Percentiles rank a stretch among this genome's conserved stretches.
phyloP scores from a whole-genome alignment of 441 rosid genomes.

The Adansonia madagascariensis region DNA sequence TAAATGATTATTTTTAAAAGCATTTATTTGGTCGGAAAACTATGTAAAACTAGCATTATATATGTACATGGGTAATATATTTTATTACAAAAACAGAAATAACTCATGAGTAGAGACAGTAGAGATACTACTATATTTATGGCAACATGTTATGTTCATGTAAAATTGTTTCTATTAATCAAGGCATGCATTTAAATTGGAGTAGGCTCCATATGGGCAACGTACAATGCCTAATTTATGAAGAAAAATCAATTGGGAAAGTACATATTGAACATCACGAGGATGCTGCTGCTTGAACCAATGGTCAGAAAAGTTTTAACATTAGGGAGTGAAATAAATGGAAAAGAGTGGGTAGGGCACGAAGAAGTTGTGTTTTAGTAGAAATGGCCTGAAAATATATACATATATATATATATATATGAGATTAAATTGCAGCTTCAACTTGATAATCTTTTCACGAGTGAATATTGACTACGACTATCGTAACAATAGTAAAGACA shows the following conservation, averaged over 20 bases:
- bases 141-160: neutral
- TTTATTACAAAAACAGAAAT: neutral
- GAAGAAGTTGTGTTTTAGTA: neutral
- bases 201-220: constrained; percentile 8
- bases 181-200: neutral
- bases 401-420: too few species aligned
- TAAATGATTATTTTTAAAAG: too few species aligned
- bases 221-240: neutral
- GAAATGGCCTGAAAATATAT: too few species aligned
- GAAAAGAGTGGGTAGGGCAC: neutral
- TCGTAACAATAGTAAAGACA: too few species aligned
- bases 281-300: neutral
- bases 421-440: neutral
- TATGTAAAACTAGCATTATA: too few species aligned
- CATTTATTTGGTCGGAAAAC: too few species aligned
- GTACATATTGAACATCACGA: neutral
- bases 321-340: neutral
- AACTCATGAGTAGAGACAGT: neutral
- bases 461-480: neutral
- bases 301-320: neutral
- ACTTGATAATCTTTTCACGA: neutral
- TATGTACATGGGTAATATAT: too few species aligned
- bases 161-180: constrained; percentile 15
- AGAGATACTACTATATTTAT: neutral
- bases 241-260: too few species aligned